phyloP scores from a whole-genome alignment of 345 rosid genomes.

The Arabidopsis suecica region DNA sequence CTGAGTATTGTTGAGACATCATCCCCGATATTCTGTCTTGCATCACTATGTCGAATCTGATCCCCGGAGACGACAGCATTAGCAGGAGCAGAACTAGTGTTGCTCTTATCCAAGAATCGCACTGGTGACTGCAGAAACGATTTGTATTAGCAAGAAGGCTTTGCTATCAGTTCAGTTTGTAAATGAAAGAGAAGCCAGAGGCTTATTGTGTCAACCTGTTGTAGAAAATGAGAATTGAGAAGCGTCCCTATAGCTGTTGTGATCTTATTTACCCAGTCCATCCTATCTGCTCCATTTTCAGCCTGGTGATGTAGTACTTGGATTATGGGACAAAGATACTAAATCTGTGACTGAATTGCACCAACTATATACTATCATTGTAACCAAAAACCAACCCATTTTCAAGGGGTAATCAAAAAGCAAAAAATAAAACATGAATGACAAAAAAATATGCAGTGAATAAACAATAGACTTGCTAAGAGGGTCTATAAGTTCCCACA shows the following conservation, averaged over 20 bases:
- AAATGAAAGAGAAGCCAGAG: conserved; percentile 19
- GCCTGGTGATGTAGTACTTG: conserved; percentile 56
- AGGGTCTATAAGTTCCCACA: too few species aligned
- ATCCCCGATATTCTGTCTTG: conserved; percentile 46
- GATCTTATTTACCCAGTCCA: conserved; percentile 88
- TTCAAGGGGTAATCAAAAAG: not conserved
- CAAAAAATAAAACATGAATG: not conserved
- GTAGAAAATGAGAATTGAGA: conserved; percentile 70
- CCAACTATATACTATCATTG: conserved; percentile 15
- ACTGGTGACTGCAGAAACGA: conserved; percentile 54
- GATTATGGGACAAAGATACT: not conserved
- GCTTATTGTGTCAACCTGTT: conserved; percentile 61
- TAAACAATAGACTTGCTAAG: not conserved
- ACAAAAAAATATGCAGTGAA: not conserved
- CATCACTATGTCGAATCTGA: conserved; percentile 41
- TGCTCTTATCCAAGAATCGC: conserved; percentile 44
- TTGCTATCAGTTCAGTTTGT: conserved; percentile 16
- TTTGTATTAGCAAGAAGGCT: conserved; percentile 38
- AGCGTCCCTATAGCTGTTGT: conserved; percentile 79
- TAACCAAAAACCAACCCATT: not conserved
- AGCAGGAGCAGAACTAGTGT: conserved; percentile 44
- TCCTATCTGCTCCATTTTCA: conserved; percentile 88
- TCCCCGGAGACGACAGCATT: conserved; percentile 45
- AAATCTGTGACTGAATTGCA: not conserved
- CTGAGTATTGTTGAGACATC: conserved; percentile 63